These are phyloP conservation scores for Suhomyces pyralidae DNA, from an alignment of 805 yeast species.

Conservation along the genomic window DNA sequence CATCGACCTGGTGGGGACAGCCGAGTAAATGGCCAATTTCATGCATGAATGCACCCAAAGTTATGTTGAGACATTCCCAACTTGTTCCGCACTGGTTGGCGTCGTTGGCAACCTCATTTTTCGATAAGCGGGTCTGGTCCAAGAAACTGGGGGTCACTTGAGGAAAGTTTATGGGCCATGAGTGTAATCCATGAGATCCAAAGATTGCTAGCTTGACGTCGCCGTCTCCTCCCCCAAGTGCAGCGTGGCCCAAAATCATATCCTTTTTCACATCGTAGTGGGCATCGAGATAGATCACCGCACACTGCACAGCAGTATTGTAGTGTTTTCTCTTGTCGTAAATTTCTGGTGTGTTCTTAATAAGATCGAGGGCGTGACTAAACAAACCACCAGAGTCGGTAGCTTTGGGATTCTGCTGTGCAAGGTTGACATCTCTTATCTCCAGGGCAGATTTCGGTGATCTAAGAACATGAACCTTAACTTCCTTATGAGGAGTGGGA, in stretches of 20 bases:
- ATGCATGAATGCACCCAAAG: constrained; percentile 92
- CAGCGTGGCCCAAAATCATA: constrained; percentile 82
- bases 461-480: constrained; percentile 75
- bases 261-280: constrained; percentile 67
- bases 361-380: constrained; percentile 74
- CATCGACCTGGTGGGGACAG: constrained; percentile 86
- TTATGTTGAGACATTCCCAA: constrained; percentile 86
- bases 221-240: constrained; percentile 83
- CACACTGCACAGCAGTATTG: constrained; percentile 66
- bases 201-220: constrained; percentile 78
- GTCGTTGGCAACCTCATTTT: constrained; percentile 84
- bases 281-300: constrained; percentile 80
- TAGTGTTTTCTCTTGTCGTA: constrained; percentile 43
- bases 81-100: constrained; percentile 76
- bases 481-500: constrained; percentile 50
- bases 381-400: constrained; percentile 72
- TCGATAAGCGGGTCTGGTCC: constrained; percentile 65
- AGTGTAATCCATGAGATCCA: constrained; percentile 87
- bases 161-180: constrained; percentile 88
- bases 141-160: constrained; percentile 63
- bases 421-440: constrained; percentile 71
- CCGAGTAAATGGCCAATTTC: constrained; percentile 92
- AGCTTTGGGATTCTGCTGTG: constrained; percentile 83
- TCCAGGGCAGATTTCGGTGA: constrained; percentile 66
- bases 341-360: constrained; percentile 37